Evolutionary conservation across 495 filamentous ascomycete species (phyloP).

Genomic region (Aspergillus mulundensis): DNA sequence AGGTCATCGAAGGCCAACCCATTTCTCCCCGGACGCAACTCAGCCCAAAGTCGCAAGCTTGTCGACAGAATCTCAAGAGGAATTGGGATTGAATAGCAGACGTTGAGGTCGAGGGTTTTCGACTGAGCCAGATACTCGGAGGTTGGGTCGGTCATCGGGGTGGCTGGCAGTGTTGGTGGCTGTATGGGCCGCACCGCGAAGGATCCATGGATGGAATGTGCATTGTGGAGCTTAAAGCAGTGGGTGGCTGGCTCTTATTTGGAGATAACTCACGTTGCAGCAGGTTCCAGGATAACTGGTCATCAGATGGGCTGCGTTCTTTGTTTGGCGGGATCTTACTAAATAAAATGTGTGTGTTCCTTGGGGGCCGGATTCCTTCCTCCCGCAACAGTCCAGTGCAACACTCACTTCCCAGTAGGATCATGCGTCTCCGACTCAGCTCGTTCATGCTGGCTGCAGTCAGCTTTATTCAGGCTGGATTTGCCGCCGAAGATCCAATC

Average conservation of each 20-base stretch:
- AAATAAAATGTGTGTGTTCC: too few species aligned
- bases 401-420: too few species aligned
- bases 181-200: background rate
- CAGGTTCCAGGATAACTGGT: too few species aligned
- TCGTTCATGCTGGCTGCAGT: background rate
- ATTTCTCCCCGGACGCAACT: constrained; percentile 10
- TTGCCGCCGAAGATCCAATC: background rate
- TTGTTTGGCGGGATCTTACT: too few species aligned
- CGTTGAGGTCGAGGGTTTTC: constrained; percentile 7
- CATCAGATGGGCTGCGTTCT: too few species aligned
- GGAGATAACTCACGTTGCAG: too few species aligned
- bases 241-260: background rate
- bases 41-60: constrained; percentile 15
- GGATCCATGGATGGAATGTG: background rate
- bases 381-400: too few species aligned
- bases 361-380: too few species aligned
- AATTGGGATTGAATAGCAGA: constrained; percentile 20
- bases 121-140: constrained; percentile 8
- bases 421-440: background rate
- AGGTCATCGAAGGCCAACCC: constrained; percentile 17
- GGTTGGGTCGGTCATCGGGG: background rate
- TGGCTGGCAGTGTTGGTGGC: background rate
- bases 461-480: background rate
- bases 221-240: background rate
- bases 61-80: constrained; percentile 18